Evolutionary conservation across 331 rosid species (phyloP).

Genomic region (Quercus lobata): DNA sequence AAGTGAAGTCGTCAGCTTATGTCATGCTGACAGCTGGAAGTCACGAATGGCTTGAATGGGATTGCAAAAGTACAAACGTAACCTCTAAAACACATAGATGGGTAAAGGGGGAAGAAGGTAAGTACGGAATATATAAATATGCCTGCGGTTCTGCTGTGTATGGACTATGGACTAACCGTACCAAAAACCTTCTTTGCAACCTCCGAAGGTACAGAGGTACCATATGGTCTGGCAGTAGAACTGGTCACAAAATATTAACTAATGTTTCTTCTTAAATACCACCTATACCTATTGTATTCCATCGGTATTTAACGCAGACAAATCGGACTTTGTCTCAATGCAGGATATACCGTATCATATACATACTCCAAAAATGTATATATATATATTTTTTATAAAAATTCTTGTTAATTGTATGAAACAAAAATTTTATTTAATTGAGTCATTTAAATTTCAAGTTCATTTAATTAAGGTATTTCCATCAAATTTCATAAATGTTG

Average conservation of each 20-base stretch:
- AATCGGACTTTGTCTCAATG: background rate
- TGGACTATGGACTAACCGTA: background rate
- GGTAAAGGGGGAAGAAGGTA: background rate
- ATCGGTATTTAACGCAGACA: background rate
- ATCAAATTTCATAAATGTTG: too few relatives aligned
- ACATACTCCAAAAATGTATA: too few relatives aligned
- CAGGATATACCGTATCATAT: too few relatives aligned
- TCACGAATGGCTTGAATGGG: background rate
- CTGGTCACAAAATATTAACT: background rate
- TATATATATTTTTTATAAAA: too few relatives aligned
- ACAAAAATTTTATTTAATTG: too few relatives aligned
- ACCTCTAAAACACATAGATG: constrained; percentile 15
- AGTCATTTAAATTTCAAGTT: too few relatives aligned
- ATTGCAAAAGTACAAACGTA: constrained; percentile 20
- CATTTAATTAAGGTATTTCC: too few relatives aligned
- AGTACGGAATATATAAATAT: background rate
- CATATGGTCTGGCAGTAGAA: too few relatives aligned
- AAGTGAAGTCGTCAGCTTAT: constrained; percentile 32
- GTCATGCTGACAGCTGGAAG: constrained; percentile 39
- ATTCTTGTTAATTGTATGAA: too few relatives aligned
- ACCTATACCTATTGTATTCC: background rate
- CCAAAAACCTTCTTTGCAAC: background rate
- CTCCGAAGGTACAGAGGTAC: background rate
- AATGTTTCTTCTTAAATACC: too few relatives aligned
- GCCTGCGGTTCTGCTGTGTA: background rate